These are phyloP conservation scores for Coemansia sp. DNA, from an alignment of 192 early-diverging fungal species.

Conservation along the genomic window DNA sequence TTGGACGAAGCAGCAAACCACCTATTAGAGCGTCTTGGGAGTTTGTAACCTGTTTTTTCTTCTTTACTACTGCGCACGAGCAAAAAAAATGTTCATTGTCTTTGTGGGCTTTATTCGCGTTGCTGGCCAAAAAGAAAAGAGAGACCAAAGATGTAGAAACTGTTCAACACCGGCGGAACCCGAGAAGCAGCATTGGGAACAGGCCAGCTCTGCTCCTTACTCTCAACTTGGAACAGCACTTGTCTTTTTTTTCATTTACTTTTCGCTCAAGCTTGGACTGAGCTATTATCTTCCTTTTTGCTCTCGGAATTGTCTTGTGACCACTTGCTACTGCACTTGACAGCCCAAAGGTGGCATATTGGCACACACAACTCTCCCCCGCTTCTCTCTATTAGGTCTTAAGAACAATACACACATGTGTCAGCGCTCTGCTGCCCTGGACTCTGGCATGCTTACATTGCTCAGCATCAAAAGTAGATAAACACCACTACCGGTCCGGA, in stretches of 20 bases:
- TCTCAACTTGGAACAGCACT: neutral
- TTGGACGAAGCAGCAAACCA: neutral
- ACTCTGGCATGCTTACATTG: neutral
- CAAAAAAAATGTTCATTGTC: conserved; percentile 11
- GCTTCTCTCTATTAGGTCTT: neutral
- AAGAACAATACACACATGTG: conserved; percentile 10
- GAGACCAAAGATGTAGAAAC: neutral
- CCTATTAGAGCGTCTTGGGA: neutral
- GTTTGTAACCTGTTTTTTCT: neutral
- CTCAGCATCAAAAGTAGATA: neutral
- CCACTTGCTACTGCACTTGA: conserved; percentile 8
- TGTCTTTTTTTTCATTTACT: neutral
- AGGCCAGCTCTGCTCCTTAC: neutral
- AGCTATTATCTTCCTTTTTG: neutral
- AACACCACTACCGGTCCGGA: conserved; percentile 1
- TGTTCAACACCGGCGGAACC: neutral
- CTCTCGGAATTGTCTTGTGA: neutral
- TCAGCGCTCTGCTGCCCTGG: conserved; percentile 8
- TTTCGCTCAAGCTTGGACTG: neutral
- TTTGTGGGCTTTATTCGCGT: neutral
- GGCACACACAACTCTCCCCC: conserved; percentile 6
- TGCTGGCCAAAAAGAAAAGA: neutral
- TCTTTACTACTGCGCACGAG: conserved; percentile 9
- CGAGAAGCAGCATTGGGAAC: neutral
- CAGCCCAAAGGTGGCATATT: neutral